These are phyloP conservation scores for Wickerhamomyces sp. DNA, from an alignment of 1,139 yeast species.

Conservation along the genomic window DNA sequence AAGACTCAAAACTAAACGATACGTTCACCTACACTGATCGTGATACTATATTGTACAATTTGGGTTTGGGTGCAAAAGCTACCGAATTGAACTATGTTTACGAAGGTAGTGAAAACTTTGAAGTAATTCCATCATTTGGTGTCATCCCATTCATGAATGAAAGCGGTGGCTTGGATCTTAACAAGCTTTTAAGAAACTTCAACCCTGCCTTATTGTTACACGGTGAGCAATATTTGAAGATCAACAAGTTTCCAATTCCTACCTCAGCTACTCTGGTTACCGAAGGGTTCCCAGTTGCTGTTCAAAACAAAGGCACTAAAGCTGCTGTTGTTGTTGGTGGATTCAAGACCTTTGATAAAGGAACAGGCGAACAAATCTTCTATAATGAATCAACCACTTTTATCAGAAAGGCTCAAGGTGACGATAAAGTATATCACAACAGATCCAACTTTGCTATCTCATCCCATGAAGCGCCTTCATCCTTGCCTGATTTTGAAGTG, in stretches of 20 bases:
- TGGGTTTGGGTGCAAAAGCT: conserved; percentile 84
- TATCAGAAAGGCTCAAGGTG: conserved; percentile 75
- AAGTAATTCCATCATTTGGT: conserved; percentile 89
- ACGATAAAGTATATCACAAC: conserved; percentile 44
- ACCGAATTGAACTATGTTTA: conserved; percentile 74
- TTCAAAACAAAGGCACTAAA: conserved; percentile 83
- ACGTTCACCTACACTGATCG: conserved; percentile 51
- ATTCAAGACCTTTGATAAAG: conserved; percentile 62
- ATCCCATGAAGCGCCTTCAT: conserved; percentile 57
- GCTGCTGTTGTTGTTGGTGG: conserved; percentile 82
- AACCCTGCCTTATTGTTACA: conserved; percentile 87
- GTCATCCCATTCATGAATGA: conserved; percentile 71
- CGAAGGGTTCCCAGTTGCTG: conserved; percentile 61
- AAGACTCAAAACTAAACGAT: conserved; percentile 32
- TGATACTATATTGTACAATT: conserved; percentile 79
- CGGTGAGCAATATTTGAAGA: conserved; percentile 90
- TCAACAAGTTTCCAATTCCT: conserved; percentile 78
- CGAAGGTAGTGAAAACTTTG: conserved; percentile 75
- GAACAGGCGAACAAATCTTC: conserved; percentile 67
- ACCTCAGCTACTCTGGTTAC: conserved; percentile 63
- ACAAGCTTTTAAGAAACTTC: conserved; percentile 67
- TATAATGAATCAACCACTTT: conserved; percentile 84
- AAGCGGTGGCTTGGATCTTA: conserved; percentile 48
- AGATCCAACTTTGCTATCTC: conserved; percentile 58
- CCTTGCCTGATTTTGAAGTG: conserved; percentile 61